Conservation (phyloP, 2,329 filamentous ascomycete genomes). For the Penicillium sp. region DNA sequence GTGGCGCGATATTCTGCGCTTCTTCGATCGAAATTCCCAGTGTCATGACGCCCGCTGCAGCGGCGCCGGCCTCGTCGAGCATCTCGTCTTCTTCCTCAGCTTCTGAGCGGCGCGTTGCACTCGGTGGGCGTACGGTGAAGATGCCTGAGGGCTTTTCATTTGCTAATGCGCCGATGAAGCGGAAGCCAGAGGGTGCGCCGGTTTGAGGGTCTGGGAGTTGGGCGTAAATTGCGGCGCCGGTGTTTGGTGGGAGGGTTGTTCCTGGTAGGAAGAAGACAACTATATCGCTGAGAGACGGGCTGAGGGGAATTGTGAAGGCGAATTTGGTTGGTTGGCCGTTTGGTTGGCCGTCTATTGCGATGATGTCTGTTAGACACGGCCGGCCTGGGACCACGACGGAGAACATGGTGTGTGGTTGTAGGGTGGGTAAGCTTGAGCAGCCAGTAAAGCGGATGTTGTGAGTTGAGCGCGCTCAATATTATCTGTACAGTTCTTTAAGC, state of each 20-base stretch:
- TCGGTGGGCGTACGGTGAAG: conserved; percentile 64
- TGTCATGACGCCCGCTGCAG: conserved; percentile 55
- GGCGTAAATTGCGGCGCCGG: conserved; percentile 87
- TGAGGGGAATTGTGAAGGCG: conserved; percentile 64
- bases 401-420: conserved; percentile 49
- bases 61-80: conserved; percentile 45
- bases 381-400: conserved; percentile 61
- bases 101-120: conserved; percentile 26
- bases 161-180: conserved; percentile 83
- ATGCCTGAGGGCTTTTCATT: conserved; percentile 89
- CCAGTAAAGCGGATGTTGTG: neutral
- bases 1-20: conserved; percentile 65
- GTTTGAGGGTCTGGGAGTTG: conserved; percentile 57
- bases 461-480: neutral
- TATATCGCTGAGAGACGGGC: conserved; percentile 66
- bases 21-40: conserved; percentile 83
- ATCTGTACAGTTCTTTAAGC: neutral
- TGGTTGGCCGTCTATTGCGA: conserved; percentile 50
- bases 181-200: conserved; percentile 58
- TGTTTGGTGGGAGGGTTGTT: conserved; percentile 66
- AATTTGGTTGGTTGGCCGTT: conserved; percentile 60
- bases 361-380: conserved; percentile 58
- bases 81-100: conserved; percentile 42
- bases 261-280: conserved; percentile 86
- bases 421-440: neutral